phyloP scores from a whole-genome alignment of 2,329 filamentous ascomycete genomes.

The Hymenoscyphus salicellus region DNA sequence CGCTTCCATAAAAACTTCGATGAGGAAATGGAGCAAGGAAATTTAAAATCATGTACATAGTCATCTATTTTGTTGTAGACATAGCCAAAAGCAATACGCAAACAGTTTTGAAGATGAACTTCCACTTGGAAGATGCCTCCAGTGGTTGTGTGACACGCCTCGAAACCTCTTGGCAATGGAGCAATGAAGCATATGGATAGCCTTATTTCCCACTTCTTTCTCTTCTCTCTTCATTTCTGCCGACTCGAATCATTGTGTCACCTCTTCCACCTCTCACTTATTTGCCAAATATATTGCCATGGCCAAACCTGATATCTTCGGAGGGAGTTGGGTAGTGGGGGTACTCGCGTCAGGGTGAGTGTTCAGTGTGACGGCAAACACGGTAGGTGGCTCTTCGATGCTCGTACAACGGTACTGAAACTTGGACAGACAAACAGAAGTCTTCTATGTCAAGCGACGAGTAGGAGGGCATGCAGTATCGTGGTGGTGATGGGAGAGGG shows the following conservation, averaged over 20 bases:
- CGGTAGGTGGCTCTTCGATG: not conserved
- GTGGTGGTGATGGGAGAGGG: not conserved
- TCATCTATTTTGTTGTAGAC: not conserved
- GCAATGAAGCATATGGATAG: not conserved
- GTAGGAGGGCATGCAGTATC: not conserved
- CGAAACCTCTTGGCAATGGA: not conserved
- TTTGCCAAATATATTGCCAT: not conserved
- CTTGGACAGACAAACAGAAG: not conserved
- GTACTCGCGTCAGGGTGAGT: too few relatives aligned
- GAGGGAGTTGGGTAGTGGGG: not conserved
- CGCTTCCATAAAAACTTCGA: slow-evolving; percentile 8
- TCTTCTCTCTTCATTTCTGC: not conserved
- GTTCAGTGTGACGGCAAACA: not conserved
- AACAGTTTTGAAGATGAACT: not conserved
- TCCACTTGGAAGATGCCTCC: not conserved
- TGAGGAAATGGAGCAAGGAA: not conserved
- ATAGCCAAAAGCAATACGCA: not conserved
- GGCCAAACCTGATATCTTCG: not conserved
- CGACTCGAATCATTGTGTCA: not conserved
- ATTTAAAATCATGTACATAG: not conserved
- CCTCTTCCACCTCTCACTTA: not conserved
- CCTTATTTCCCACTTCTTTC: not conserved
- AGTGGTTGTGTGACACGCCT: not conserved
- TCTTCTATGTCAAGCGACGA: not conserved
- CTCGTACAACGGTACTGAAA: not conserved